Evolutionary conservation across 2,329 filamentous ascomycete species (phyloP).

Genomic region (Penicillium brevicompactum): DNA sequence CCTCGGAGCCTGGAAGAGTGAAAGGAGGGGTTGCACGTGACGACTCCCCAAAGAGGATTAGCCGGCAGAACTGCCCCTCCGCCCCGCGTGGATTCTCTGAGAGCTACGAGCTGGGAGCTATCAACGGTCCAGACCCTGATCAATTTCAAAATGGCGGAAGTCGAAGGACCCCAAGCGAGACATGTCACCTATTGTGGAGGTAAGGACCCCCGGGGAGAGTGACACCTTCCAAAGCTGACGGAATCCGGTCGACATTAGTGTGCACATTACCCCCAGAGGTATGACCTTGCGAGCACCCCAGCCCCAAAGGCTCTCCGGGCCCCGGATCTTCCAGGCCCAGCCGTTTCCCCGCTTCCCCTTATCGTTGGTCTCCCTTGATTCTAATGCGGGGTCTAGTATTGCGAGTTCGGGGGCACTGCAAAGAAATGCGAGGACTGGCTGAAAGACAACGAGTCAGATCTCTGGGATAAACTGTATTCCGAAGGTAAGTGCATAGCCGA

Average conservation of each 20-base stretch:
- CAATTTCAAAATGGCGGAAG: conserved; percentile 4
- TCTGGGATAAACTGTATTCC: conserved; percentile 84
- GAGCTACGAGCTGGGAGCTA: neutral
- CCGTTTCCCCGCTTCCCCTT: neutral
- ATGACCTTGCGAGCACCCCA: conserved; percentile 34
- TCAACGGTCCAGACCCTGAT: conserved; percentile 1
- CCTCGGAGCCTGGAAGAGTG: too few species aligned
- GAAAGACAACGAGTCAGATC: conserved; percentile 67
- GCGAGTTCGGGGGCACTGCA: conserved; percentile 93
- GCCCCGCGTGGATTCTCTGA: conserved; percentile 9
- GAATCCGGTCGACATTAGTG: conserved; percentile 45
- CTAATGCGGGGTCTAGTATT: conserved; percentile 67
- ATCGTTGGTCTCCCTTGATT: neutral
- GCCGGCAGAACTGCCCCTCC: conserved; percentile 13
- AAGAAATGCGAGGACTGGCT: conserved; percentile 99
- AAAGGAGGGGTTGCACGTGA: neutral
- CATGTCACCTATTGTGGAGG: conserved; percentile 64
- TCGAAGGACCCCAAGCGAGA: conserved; percentile 50
- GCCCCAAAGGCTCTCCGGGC: neutral
- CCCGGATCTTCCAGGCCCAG: neutral
- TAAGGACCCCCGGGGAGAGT: conserved; percentile 34
- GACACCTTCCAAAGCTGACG: conserved; percentile 4
- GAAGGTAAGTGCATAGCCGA: conserved; percentile 60
- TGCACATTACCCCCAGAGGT: conserved; percentile 70
- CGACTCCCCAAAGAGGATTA: conserved; percentile 3